These are phyloP conservation scores for Neopestalotiopsis sp. DNA, from an alignment of 2,329 filamentous ascomycete species.

Conservation along the genomic window DNA sequence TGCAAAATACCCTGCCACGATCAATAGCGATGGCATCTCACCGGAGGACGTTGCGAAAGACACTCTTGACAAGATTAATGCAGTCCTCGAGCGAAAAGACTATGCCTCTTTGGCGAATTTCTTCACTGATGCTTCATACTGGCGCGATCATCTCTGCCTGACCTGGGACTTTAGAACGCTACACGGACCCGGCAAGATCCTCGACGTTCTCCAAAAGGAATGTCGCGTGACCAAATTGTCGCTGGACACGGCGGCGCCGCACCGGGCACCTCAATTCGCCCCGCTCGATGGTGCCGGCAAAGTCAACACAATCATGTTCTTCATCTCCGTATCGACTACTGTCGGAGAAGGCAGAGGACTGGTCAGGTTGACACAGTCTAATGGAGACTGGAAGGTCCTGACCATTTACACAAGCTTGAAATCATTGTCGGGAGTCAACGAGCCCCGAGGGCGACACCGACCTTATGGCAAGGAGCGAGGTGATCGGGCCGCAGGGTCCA, in stretches of 20 bases:
- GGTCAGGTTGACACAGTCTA: slow-evolving; percentile 51
- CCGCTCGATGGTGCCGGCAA: slow-evolving; percentile 56
- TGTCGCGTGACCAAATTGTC: background rate
- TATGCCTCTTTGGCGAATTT: slow-evolving; percentile 40
- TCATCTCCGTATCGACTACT: slow-evolving; percentile 58
- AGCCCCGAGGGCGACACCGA: slow-evolving; percentile 51
- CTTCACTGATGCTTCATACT: slow-evolving; percentile 55
- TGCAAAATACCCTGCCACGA: slow-evolving; percentile 46
- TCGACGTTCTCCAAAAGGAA: background rate
- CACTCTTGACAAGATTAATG: slow-evolving; percentile 36
- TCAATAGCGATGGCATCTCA: slow-evolving; percentile 37
- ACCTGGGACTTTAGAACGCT: slow-evolving; percentile 33
- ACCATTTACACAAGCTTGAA: slow-evolving; percentile 66
- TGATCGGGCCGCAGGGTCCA: slow-evolving; percentile 42
- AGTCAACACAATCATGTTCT: slow-evolving; percentile 61
- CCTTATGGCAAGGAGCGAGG: slow-evolving; percentile 59
- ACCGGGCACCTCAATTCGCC: slow-evolving; percentile 37
- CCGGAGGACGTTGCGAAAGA: slow-evolving; percentile 41
- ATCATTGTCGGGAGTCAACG: slow-evolving; percentile 59
- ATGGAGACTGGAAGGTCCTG: slow-evolving; percentile 64
- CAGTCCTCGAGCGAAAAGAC: slow-evolving; percentile 41
- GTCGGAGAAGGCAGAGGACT: slow-evolving; percentile 63
- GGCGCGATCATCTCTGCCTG: slow-evolving; percentile 63
- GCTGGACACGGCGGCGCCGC: background rate
- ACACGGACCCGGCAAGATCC: background rate